These are phyloP conservation scores for Zostera marina DNA, from an alignment of 116 monocot genomes.

Conservation along the genomic window DNA sequence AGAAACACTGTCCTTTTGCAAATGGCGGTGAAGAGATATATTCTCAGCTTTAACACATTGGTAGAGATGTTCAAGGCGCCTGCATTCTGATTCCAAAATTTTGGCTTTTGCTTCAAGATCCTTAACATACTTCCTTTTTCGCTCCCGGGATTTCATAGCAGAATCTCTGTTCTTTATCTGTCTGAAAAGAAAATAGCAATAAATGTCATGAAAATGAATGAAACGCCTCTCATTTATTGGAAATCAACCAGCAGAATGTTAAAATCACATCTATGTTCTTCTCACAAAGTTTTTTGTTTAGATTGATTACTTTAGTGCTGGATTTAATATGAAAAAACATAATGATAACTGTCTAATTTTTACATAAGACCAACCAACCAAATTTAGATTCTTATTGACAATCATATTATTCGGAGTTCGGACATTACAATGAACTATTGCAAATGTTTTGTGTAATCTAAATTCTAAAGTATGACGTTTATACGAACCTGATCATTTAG, in stretches of 20 bases:
- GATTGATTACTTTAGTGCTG: too few species aligned
- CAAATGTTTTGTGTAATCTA: not conserved
- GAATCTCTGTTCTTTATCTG: slow-evolving; percentile 89
- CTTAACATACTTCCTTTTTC: slow-evolving; percentile 65
- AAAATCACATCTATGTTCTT: not conserved
- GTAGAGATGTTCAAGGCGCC: slow-evolving; percentile 53
- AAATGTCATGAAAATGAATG: slow-evolving; percentile 2
- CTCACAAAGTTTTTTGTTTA: too few species aligned
- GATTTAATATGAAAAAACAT: too few species aligned
- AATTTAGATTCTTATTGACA: too few species aligned
- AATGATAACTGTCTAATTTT: too few species aligned
- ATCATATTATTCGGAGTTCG: too few species aligned
- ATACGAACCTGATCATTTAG: too few species aligned
- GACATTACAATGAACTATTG: not conserved
- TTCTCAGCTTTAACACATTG: slow-evolving; percentile 63
- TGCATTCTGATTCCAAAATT: slow-evolving; percentile 57
- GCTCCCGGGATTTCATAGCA: slow-evolving; percentile 93
- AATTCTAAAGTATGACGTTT: not conserved
- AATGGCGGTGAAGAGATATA: slow-evolving; percentile 40
- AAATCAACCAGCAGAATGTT: slow-evolving; percentile 2
- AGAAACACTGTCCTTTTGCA: slow-evolving; percentile 30
- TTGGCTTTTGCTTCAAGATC: slow-evolving; percentile 78
- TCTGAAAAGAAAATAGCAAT: slow-evolving; percentile 26
- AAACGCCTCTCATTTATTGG: not conserved
- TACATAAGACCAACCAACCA: too few species aligned